phyloP scores from a whole-genome alignment of 2,329 filamentous ascomycete species.

The Thelonectria rubi region DNA sequence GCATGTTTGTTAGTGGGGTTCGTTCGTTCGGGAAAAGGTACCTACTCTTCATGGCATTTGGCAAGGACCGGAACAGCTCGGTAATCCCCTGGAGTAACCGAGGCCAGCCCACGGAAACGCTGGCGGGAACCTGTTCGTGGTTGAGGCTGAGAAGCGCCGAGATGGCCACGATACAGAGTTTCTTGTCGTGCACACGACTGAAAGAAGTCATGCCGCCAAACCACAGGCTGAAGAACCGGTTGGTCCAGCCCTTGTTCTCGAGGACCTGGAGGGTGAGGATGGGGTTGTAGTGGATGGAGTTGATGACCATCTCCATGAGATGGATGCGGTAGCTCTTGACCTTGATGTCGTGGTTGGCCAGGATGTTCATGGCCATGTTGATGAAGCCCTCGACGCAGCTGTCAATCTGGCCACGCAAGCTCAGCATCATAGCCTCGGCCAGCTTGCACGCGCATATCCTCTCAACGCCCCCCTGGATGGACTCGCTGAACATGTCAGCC shows the following conservation, averaged over 20 bases:
- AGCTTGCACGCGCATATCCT: slow-evolving; percentile 97
- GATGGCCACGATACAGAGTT: slow-evolving; percentile 95
- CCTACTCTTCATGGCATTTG: slow-evolving; percentile 84
- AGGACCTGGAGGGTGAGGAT: slow-evolving; percentile 83
- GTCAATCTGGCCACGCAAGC: slow-evolving; percentile 87
- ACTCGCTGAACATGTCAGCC: slow-evolving; percentile 90
- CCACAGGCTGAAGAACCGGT: slow-evolving; percentile 99
- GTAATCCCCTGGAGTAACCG: slow-evolving; percentile 88
- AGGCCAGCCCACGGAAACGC: slow-evolving; percentile 95
- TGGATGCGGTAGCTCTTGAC: slow-evolving; percentile 96
- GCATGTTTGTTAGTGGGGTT: slow-evolving; percentile 44
- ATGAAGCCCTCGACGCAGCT: slow-evolving; percentile 90
- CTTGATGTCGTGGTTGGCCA: slow-evolving; percentile 79
- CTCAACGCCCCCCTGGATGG: slow-evolving; percentile 92
- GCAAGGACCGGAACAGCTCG: slow-evolving; percentile 89
- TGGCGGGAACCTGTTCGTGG: slow-evolving; percentile 85
- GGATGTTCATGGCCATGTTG: slow-evolving; percentile 84
- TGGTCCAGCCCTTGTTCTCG: slow-evolving; percentile 94
- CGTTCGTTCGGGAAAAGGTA: slow-evolving; percentile 21
- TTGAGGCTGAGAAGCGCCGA: slow-evolving; percentile 82
- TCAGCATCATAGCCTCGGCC: slow-evolving; percentile 96
- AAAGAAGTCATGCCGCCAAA: slow-evolving; percentile 96
- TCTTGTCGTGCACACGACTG: slow-evolving; percentile 96
- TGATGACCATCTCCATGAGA: slow-evolving; percentile 99
- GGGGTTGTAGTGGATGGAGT: slow-evolving; percentile 97